phyloP scores from a whole-genome alignment of 495 filamentous ascomycete genomes.

The Xanthoparmelia taractica region DNA sequence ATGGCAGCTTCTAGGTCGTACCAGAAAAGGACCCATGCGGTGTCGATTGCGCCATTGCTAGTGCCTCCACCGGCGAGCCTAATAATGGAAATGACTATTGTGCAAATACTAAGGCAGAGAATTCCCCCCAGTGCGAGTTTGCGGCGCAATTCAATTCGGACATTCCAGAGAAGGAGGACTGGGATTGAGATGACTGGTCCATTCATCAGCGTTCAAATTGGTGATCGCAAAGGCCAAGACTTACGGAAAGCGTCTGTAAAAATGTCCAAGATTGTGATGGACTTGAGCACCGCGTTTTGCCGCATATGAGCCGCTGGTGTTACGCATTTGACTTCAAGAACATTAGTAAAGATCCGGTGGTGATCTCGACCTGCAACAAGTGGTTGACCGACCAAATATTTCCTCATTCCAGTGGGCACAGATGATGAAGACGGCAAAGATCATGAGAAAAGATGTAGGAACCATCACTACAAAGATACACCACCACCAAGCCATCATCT shows the following conservation, averaged over 20 bases:
- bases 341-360: not conserved
- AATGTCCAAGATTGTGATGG: not conserved
- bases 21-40: constrained; percentile 17
- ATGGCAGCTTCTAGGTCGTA: constrained; percentile 12
- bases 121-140: constrained; percentile 10
- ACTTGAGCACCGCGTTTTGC: not conserved
- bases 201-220: not conserved
- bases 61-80: constrained; percentile 7
- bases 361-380: not conserved
- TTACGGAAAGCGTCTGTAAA: not conserved
- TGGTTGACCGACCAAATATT: not conserved
- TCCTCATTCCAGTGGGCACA: constrained; percentile 2
- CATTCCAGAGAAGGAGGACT: constrained; percentile 15
- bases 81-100: constrained; percentile 16
- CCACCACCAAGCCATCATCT: constrained; percentile 11
- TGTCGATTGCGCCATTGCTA: not conserved
- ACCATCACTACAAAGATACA: not conserved
- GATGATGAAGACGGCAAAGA: not conserved
- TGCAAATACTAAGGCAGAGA: constrained; percentile 16
- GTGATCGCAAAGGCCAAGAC: not conserved
- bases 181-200: constrained; percentile 16
- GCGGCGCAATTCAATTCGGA: constrained; percentile 3
- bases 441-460: not conserved
- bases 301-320: not conserved
- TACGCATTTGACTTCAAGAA: not conserved